phyloP scores from a whole-genome alignment of 257 asterid species.

The Forsythia suspensa region DNA sequence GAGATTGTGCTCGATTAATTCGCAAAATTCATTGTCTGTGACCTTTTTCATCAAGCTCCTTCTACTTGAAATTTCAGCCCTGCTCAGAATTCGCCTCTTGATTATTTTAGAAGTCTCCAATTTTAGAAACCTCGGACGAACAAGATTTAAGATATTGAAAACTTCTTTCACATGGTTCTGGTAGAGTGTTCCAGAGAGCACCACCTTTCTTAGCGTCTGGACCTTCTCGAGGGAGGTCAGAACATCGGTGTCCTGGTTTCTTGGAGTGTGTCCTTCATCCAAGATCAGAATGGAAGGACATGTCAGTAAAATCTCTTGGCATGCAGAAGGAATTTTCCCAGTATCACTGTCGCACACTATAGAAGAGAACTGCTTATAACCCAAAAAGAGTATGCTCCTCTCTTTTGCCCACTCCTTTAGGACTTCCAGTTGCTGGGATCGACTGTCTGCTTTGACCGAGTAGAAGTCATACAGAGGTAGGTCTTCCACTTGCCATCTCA shows the following conservation, averaged over 20 bases:
- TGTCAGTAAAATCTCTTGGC: constrained; percentile 65
- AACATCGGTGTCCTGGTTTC: constrained; percentile 89
- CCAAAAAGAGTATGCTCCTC: constrained; percentile 78
- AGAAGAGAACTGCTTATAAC: constrained; percentile 86
- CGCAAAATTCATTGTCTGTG: constrained; percentile 73
- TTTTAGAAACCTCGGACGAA: constrained; percentile 86
- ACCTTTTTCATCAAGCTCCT: constrained; percentile 53
- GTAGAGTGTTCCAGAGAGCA: constrained; percentile 91
- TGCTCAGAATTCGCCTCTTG: constrained; percentile 81
- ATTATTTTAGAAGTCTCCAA: constrained; percentile 64
- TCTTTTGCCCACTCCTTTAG: constrained; percentile 68
- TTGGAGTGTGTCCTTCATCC: constrained; percentile 97
- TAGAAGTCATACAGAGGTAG: constrained; percentile 78
- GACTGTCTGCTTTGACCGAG: constrained; percentile 87
- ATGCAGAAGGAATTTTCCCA: constrained; percentile 49
- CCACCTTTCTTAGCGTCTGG: constrained; percentile 82
- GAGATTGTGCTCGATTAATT: constrained; percentile 73
- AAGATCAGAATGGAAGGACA: constrained; percentile 76
- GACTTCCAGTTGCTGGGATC: constrained; percentile 84
- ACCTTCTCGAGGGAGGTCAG: constrained; percentile 89
- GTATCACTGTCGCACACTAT: constrained; percentile 65
- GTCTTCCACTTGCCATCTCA: constrained; percentile 90
- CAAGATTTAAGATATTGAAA: constrained; percentile 88
- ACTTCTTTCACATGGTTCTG: constrained; percentile 97
- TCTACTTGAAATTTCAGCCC: constrained; percentile 50